Conservation (phyloP, 176 grass and related monocot species). For the Pharus latifolius region DNA sequence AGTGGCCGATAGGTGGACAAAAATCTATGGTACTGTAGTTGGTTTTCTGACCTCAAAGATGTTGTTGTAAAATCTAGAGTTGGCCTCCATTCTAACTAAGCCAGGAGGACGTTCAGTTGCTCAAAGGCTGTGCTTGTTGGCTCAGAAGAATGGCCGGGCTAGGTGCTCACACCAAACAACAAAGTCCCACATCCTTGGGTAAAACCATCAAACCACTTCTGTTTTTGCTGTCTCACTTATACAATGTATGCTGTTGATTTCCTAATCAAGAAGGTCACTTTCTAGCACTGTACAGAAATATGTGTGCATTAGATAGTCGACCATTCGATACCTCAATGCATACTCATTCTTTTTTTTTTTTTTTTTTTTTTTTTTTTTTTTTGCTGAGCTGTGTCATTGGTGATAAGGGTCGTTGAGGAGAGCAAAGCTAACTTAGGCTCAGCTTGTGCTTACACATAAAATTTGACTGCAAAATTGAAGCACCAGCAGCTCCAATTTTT, state of each 20-base stretch:
- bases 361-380: too few relatives aligned
- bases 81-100: conserved; percentile 37
- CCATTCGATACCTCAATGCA: conserved; percentile 1
- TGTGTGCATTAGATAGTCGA: neutral
- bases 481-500: neutral
- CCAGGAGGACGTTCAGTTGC: conserved; percentile 32
- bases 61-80: conserved; percentile 28
- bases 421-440: neutral
- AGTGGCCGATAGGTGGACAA: conserved; percentile 29
- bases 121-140: conserved; percentile 33
- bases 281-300: neutral
- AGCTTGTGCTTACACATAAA: neutral
- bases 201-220: neutral
- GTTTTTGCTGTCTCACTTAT: conserved; percentile 11
- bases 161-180: conserved; percentile 20
- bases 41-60: conserved; percentile 41
- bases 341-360: neutral
- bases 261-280: conserved; percentile 4
- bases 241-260: neutral
- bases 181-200: conserved; percentile 22
- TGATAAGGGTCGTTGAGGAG: neutral
- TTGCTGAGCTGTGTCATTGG: conserved; percentile 3
- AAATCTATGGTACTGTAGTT: too few relatives aligned
- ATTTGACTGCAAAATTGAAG: conserved; percentile 6
- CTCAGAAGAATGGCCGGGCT: conserved; percentile 27